Evolutionary conservation across 257 asterid genomes (phyloP).

Genomic region (Solanum chaucha): DNA sequence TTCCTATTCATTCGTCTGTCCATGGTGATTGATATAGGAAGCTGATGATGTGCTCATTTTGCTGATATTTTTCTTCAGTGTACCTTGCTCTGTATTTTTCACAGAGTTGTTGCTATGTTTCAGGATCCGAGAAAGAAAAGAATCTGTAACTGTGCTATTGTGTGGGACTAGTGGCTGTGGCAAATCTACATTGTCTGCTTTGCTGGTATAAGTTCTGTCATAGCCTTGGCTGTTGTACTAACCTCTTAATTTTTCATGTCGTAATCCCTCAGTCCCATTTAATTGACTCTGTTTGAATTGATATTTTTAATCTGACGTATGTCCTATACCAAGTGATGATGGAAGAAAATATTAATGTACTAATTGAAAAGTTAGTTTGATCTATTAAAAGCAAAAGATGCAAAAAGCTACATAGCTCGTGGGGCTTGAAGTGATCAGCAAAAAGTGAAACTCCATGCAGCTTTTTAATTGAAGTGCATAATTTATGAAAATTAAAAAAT

Average conservation of each 20-base stretch:
- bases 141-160: conserved; percentile 73
- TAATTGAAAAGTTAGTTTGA: background rate
- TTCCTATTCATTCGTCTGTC: background rate
- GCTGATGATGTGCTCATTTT: background rate
- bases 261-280: background rate
- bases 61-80: background rate
- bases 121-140: conserved; percentile 94
- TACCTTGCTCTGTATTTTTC: background rate
- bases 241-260: background rate
- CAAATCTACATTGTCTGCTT: conserved; percentile 96
- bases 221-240: background rate
- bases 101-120: conserved; percentile 5
- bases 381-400: background rate
- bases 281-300: background rate
- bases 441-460: background rate
- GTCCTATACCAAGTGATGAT: background rate
- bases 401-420: background rate
- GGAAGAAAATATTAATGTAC: background rate
- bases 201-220: conserved; percentile 48
- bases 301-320: background rate
- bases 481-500: background rate
- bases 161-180: conserved; percentile 99
- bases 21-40: background rate
- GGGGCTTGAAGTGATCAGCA: background rate
- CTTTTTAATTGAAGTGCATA: background rate